These are phyloP conservation scores for Euphrasia confusa DNA, from an alignment of 257 asterid species.

Conservation along the genomic window DNA sequence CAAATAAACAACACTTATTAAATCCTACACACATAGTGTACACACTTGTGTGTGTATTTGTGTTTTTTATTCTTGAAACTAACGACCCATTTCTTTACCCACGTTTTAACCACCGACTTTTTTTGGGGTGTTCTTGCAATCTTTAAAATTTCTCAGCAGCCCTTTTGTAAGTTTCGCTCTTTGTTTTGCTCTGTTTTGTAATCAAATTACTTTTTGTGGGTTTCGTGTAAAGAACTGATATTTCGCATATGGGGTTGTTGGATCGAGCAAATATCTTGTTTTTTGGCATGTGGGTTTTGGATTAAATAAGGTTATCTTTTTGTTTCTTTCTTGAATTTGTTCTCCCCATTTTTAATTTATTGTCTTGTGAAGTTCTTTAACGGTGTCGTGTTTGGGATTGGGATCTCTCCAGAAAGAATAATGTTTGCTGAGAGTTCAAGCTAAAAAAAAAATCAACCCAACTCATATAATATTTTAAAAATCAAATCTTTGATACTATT, in stretches of 20 bases:
- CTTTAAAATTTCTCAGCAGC: too few species aligned
- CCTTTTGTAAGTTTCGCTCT: too few species aligned
- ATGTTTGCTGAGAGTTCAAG: slow-evolving; percentile 29
- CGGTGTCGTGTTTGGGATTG: background rate
- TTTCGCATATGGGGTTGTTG: slow-evolving; percentile 1
- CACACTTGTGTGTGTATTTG: too few species aligned
- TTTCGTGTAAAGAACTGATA: background rate
- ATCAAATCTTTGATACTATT: slow-evolving; percentile 13
- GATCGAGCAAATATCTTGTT: slow-evolving; percentile 19
- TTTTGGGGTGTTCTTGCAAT: too few species aligned
- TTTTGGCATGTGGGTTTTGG: slow-evolving; percentile 15
- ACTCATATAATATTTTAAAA: background rate
- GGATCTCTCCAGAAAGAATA: slow-evolving; percentile 1
- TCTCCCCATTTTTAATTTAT: background rate
- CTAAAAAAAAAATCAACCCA: background rate
- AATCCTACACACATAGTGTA: too few species aligned
- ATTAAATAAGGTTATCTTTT: slow-evolving; percentile 5
- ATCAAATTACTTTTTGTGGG: background rate
- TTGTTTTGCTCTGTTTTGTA: too few species aligned
- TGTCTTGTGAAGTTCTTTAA: background rate
- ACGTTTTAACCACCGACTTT: too few species aligned
- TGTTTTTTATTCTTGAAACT: too few species aligned
- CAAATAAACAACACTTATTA: too few species aligned
- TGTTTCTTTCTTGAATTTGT: slow-evolving; percentile 6
- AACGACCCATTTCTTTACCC: too few species aligned